phyloP scores from a whole-genome alignment of 805 yeast genomes.

The Candida schatavii region DNA sequence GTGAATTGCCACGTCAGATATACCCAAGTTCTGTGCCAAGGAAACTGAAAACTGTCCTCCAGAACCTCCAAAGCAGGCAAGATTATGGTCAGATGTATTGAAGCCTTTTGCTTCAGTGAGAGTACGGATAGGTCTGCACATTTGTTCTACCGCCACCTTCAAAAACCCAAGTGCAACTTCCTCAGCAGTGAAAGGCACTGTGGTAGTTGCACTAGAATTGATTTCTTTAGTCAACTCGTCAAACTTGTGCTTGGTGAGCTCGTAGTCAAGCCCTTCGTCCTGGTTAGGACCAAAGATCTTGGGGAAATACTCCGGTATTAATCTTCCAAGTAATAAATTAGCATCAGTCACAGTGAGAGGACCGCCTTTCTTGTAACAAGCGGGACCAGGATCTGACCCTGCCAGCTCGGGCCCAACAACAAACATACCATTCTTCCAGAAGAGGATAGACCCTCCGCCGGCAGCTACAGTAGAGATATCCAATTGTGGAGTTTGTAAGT shows the following conservation, averaged over 20 bases:
- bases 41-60: constrained; percentile 33
- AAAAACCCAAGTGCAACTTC: constrained; percentile 34
- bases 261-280: constrained; percentile 30
- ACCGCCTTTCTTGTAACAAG: constrained; percentile 39
- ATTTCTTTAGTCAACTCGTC: constrained; percentile 44
- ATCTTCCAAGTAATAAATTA: constrained; percentile 32
- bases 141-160: constrained; percentile 33
- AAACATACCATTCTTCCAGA: constrained; percentile 37
- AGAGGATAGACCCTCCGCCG: constrained; percentile 42
- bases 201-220: constrained; percentile 32
- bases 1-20: constrained; percentile 29
- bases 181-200: constrained; percentile 20
- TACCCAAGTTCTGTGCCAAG: constrained; percentile 27
- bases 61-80: constrained; percentile 38
- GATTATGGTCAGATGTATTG: constrained; percentile 27
- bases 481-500: constrained; percentile 44
- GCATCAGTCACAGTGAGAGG: constrained; percentile 41
- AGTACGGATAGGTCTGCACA: constrained; percentile 33
- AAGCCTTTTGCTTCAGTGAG: constrained; percentile 36
- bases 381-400: constrained; percentile 41
- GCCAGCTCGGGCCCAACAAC: constrained; percentile 42
- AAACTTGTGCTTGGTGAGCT: constrained; percentile 50
- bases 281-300: constrained; percentile 37
- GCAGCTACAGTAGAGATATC: constrained; percentile 48
- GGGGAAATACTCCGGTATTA: constrained; percentile 37